Evolutionary conservation across 2,329 filamentous ascomycete species (phyloP), one percentile per base, ranked within the genome.

Genomic region (Cordyceps javanica): DNA sequence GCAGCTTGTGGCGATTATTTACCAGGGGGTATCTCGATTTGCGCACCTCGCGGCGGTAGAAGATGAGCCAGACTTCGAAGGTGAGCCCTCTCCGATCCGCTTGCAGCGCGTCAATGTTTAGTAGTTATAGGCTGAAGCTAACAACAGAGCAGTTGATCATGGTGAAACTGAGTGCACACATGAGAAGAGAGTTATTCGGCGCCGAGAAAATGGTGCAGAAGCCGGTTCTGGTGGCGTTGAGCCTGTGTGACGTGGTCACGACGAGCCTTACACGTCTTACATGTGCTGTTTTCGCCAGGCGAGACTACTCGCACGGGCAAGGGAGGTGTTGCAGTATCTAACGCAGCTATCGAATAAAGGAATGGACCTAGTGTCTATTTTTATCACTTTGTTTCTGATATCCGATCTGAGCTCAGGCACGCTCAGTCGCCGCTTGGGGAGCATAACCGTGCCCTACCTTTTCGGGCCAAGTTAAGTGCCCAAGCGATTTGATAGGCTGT

Each of bases 1-100:
- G 10, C 65, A 66, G 49, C 57, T 65, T 1, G 5, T 65, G 2
- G 61, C 58, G 26, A 61, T 66, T 26, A 59, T 64, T 14, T 66
- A 65, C 32, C 57, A 59, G 5, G 59, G 57, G 28, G 46, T 46
- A 4, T 63, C 61, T 50, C 21, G 45, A 2, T 5, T 51, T n/a
- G 44, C 60, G 5, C 55, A 48, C 6, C 10, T 41, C 3, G 7
- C 21, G 16, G 59, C 54, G 5, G 30, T 45, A 3, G 53, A 61
- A 16, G n/a, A 57, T 23, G 55, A 38, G 8, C n/a, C 19, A 11
- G 30, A 14, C 38, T 21, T 41, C 9, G 49, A 56, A 3, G 55
- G 61, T 61, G 25, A 52, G 60, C 44, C 5, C 28, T n/a, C 34
- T 50, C 21, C 16, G 14, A 16, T 45, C 10, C 9, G 9, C 7